Evolutionary conservation across 2,329 filamentous ascomycete genomes (phyloP), one percentile per base, ranked within the genome.

Genomic region (Epichloe brachyelytri): DNA sequence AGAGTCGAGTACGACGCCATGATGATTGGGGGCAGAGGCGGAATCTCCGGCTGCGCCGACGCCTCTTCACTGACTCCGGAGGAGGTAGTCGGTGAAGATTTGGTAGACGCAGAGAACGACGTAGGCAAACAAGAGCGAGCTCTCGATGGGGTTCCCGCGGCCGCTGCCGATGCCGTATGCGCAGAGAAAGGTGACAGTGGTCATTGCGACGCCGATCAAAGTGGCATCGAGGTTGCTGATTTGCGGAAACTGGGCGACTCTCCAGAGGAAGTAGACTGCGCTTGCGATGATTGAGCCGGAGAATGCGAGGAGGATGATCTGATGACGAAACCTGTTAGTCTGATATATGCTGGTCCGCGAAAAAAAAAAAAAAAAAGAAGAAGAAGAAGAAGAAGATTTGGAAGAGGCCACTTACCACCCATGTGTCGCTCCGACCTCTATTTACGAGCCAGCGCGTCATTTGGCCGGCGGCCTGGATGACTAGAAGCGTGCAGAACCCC

Each of bases 51-150:
- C 54, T 94, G 85, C 14, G 78, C 63, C 2, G 70, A 65, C 34
- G 71, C 68, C 48, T 73, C 69, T 45, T 76, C 76, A 4, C 74
- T 68, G 3, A 73, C 70, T n/a, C 78, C 81, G 4, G 86, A 90
- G 3, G 58, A 91, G 81, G 69, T 97, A 97, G 69, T 98, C 93
- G 61, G 93, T 98, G 68, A 97, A 97, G 67, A 97, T 97, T 68
- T 98, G 93, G 71, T 97, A 98, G 63, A 97, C 86, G 72, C 91
- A 97, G 55, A 98, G 83, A n/a, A 95, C 93, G 54, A 96, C 82
- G 68, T 98, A 98, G 62, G 93, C 91, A 56, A 98, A 97, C 53
- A 98, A 78, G 11, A 98, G 74, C 20, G 91, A 95, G 58, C 88
- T 95, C 69, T 98, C 91, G 50, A 97, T 86, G 2, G 91, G 88